Evolutionary conservation across 768 basidiomycete species (phyloP), one percentile per base, ranked within the genome.

Genomic region (Leucocoprinus birnbaumii): DNA sequence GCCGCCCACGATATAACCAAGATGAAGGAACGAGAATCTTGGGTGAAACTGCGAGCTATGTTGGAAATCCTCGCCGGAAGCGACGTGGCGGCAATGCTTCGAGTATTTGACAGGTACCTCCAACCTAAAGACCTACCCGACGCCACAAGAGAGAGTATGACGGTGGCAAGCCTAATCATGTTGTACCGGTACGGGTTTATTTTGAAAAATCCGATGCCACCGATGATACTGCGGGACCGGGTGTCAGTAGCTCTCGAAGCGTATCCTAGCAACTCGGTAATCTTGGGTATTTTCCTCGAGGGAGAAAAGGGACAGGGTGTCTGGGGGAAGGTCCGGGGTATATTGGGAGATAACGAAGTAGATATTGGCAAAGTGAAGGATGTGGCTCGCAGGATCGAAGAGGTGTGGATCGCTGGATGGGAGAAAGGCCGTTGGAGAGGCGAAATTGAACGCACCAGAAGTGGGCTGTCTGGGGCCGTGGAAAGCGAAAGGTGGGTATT

Each of bases 351-450:
- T 51, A 75, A 70, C 25, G 70, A 68, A 9, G 27, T 8, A 6
- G n/a, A 26, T 26, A 40, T 43, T 5, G 68, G 63, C 8, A 70
- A 67, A 51, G 73, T 77, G 54, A 90, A 87, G 66, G 77, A 75
- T 53, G 71, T 91, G 13, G 68, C 75, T 38, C 73, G 87, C 63
- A 72, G 86, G 53, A 69, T 80, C 3, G 75, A 80, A 58, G 89
- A 93, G 61, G 80, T 90, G 0, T 93, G 91, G 90, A 73, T 89
- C 1, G 82, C 84, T 9, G 79, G 85, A n/a, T 91, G 89, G 89
- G 86, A 89, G 67, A 79, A 72, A 63, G 83, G 85, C 1, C 75
- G 83, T 35, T 91, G 90, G 89, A 71, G 76, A 46, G 74, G 71
- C 47, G 89, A 92, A 66, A 68, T 80, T 38, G 90, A 93, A 67